phyloP scores from a whole-genome alignment of 2,329 filamentous ascomycete species.

The Corynespora cassiicola region DNA sequence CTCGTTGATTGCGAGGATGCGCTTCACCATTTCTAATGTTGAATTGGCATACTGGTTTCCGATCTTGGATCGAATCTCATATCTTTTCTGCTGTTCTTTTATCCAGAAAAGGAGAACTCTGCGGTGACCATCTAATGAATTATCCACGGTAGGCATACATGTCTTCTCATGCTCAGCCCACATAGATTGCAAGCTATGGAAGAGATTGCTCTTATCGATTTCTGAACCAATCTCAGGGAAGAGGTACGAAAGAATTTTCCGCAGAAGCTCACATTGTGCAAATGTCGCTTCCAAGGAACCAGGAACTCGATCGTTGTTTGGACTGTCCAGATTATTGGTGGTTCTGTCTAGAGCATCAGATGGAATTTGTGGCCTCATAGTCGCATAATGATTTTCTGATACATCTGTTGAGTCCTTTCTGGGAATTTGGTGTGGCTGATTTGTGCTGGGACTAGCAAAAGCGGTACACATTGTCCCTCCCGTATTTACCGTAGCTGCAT shows the following conservation, averaged over 20 bases:
- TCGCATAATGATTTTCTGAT: no score
- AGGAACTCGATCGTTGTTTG: no score
- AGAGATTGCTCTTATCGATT: conserved; percentile 2
- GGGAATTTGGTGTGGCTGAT: no score
- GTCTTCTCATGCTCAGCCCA: conserved; percentile 2
- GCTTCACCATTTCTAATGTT: not conserved
- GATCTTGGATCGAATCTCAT: not conserved
- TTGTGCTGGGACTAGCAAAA: no score
- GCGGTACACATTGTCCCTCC: no score
- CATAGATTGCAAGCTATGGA: not conserved
- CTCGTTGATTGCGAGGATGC: not conserved
- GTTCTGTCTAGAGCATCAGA: no score
- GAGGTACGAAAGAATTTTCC: not conserved
- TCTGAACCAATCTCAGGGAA: conserved; percentile 1
- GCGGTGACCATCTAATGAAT: conserved; percentile 1
- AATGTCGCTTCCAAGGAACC: conserved; percentile 1
- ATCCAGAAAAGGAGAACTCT: conserved; percentile 2
- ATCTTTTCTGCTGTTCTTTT: not conserved
- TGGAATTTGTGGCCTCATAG: no score
- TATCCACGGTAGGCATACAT: conserved; percentile 2
- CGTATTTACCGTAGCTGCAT: no score
- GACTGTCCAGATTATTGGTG: no score
- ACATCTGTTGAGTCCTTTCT: no score
- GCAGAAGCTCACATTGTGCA: conserved; percentile 2
- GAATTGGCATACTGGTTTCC: not conserved